Evolutionary conservation across 2,329 filamentous ascomycete genomes (phyloP), one percentile per base, ranked within the genome.

Genomic region (Fusarium burgessii): DNA sequence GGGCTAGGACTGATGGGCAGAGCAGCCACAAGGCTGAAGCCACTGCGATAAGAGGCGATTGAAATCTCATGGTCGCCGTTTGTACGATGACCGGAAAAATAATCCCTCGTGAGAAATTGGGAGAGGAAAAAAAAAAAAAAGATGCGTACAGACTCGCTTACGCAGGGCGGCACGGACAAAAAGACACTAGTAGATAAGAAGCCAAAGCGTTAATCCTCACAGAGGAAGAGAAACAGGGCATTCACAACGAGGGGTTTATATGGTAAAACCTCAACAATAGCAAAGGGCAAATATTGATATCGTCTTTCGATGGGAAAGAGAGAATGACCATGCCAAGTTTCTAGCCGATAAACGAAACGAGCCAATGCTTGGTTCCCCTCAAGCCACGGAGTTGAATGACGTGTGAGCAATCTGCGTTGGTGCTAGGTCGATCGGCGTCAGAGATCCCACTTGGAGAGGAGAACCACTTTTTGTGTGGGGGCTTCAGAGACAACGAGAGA

Each of bases 321-420:
- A 56, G 14, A 41, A 60, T 60, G 55, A 60, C 55, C 46, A 27
- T 46, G 68, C 62, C 55, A 61, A 62, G 68, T 54, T 55, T 63
- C 23, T 32, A 62, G 36, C 33, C 6, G 54, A 29, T 35, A 33
- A 33, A 32, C 49, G 35, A 46, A 38, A 60, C n/a, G 57, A 47
- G 25, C 70, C 70, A 72, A 72, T 73, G 42, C 70, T 23, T 41
- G 49, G 40, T 40, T 25, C 51, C 49, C 52, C 43, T 70, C 54
- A 70, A 72, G 70, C 70, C 70, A 72, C 70, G 70, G 61, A 50
- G 50, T 29, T 17, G 18, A 27, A 58, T 68, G 64, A 67, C 64
- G 64, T 67, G 56, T 55, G 62, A 46, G 32, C 12, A 23, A n/a
- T 67, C 64, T 33, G 38, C 43, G n/a, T 46, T 25, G 25, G 29